These are phyloP conservation scores for Candida palmyrensis DNA, from an alignment of 805 yeast species.

Conservation along the genomic window DNA sequence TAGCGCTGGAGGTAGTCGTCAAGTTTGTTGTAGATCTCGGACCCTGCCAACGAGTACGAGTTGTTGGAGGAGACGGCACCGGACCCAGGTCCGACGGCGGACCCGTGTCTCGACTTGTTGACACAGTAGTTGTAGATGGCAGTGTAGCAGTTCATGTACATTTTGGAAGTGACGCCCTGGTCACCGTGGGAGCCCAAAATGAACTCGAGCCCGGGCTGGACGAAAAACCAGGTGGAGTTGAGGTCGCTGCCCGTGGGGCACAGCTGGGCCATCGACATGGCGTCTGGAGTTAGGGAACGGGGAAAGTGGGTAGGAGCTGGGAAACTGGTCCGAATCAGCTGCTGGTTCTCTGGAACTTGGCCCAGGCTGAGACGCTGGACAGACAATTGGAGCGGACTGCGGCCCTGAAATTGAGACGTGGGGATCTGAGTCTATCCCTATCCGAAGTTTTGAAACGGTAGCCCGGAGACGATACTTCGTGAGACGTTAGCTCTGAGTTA, in stretches of 20 bases:
- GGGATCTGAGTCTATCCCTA: too few species aligned
- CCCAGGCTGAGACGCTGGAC: too few species aligned
- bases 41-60: slow-evolving; percentile 66
- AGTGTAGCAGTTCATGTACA: slow-evolving; percentile 88
- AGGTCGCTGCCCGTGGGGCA: slow-evolving; percentile 58
- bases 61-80: slow-evolving; percentile 15
- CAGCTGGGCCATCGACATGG: slow-evolving; percentile 2
- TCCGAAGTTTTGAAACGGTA: too few species aligned
- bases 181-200: slow-evolving; percentile 67
- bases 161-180: slow-evolving; percentile 57
- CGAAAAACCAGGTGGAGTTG: slow-evolving; percentile 69
- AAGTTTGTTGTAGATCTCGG: slow-evolving; percentile 76
- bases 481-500: too few species aligned
- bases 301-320: too few species aligned
- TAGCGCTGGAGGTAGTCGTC: slow-evolving; percentile 62
- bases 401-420: too few species aligned
- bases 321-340: too few species aligned
- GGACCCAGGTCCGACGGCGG: slow-evolving; percentile 8
- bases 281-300: too few species aligned
- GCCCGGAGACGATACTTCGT: too few species aligned
- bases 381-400: too few species aligned
- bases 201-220: slow-evolving; percentile 69
- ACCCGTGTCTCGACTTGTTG: slow-evolving; percentile 54
- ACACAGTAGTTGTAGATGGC: slow-evolving; percentile 93
- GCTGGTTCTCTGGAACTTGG: too few species aligned